phyloP scores from a whole-genome alignment of 2,329 filamentous ascomycete genomes.

The Fusarium sp. region DNA sequence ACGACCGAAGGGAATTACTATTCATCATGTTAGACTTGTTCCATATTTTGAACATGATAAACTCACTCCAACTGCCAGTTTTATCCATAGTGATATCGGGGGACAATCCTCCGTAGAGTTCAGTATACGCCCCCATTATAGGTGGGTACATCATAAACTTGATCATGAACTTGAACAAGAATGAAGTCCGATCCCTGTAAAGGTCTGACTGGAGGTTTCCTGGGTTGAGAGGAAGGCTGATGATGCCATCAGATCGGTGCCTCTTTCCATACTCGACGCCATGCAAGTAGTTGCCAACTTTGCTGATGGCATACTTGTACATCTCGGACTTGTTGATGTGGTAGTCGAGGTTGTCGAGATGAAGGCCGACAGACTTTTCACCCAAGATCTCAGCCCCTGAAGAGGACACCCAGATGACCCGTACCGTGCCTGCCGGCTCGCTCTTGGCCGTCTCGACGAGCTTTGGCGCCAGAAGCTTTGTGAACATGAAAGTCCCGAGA shows the following conservation, averaged over 20 bases:
- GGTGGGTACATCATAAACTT: constrained; percentile 43
- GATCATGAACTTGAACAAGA: constrained; percentile 27
- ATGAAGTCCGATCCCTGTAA: constrained; percentile 19
- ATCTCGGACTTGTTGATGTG: constrained; percentile 43
- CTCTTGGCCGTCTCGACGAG: background rate
- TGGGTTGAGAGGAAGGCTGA: constrained; percentile 47
- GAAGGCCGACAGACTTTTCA: background rate
- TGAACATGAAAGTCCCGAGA: background rate
- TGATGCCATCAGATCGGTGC: constrained; percentile 26
- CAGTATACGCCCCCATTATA: constrained; percentile 51
- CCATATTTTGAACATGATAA: too few relatives aligned
- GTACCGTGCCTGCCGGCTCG: background rate
- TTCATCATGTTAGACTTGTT: background rate
- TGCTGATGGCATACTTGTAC: constrained; percentile 47
- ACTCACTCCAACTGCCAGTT: background rate
- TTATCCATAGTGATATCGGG: constrained; percentile 42
- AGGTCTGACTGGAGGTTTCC: constrained; percentile 47
- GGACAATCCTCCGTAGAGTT: constrained; percentile 51
- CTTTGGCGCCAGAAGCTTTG: background rate
- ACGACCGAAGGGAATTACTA: background rate
- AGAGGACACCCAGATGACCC: background rate
- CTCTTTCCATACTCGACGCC: constrained; percentile 45
- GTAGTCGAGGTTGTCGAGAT: constrained; percentile 12
- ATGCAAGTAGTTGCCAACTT: constrained; percentile 49
- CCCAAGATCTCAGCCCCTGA: background rate